Evolutionary conservation across 2,329 filamentous ascomycete genomes (phyloP).

Genomic region (Talaromyces sp.): DNA sequence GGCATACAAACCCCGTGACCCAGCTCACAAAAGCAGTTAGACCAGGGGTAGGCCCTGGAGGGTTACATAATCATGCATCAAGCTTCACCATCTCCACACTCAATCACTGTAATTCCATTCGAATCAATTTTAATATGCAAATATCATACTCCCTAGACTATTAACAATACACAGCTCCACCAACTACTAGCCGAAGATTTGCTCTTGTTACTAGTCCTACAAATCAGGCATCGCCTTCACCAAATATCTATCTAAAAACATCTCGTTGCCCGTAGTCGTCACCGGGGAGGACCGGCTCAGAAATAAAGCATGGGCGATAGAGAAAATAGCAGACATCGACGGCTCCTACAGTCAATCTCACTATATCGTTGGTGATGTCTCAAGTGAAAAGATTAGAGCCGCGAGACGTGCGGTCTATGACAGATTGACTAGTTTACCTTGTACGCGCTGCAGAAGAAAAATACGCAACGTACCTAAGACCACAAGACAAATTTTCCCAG

Average conservation of each 20-base stretch:
- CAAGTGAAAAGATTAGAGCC: not conserved
- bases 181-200: not conserved
- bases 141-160: not conserved
- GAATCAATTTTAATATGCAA: not conserved
- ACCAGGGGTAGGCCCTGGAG: not conserved
- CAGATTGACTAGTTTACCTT: too few species aligned
- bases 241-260: not conserved
- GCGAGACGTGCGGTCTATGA: not conserved
- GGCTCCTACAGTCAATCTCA: not conserved
- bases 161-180: not conserved
- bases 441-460: too few species aligned
- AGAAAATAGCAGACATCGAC: not conserved
- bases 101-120: not conserved
- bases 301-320: not conserved
- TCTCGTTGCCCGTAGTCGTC: not conserved
- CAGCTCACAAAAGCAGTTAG: not conserved
- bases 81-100: not conserved
- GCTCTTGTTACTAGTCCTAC: not conserved
- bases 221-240: not conserved
- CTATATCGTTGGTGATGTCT: not conserved
- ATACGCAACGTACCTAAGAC: too few species aligned
- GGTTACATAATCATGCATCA: not conserved
- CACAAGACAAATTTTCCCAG: too few species aligned
- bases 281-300: too few species aligned
- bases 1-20: slow-evolving; percentile 1